These are phyloP conservation scores for Cladosporium oxysporum DNA, from an alignment of 2,329 filamentous ascomycete species.

Conservation along the genomic window DNA sequence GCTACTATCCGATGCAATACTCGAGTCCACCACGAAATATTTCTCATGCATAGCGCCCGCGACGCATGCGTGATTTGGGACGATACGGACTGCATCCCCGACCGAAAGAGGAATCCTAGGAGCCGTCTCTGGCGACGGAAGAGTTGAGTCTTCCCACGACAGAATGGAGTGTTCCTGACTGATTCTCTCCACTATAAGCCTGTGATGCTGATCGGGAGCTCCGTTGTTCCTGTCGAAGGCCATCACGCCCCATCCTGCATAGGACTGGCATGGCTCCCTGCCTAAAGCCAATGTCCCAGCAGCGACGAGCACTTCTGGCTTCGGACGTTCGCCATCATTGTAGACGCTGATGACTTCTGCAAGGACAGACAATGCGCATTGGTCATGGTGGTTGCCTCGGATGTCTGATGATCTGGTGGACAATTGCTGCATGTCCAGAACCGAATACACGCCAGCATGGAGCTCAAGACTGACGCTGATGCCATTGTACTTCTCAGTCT, in stretches of 20 bases:
- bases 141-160: background rate
- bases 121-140: background rate
- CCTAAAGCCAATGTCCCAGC: constrained; percentile 70
- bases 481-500: background rate
- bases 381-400: constrained; percentile 68
- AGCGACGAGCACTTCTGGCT: constrained; percentile 67
- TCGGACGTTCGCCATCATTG: constrained; percentile 47
- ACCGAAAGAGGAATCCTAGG: background rate
- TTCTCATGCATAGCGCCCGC: constrained; percentile 53
- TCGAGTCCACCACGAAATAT: background rate
- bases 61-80: constrained; percentile 81
- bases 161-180: background rate
- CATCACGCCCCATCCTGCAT: constrained; percentile 70
- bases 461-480: background rate
- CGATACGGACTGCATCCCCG: constrained; percentile 69
- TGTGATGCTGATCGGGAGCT: constrained; percentile 35
- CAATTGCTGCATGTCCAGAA: constrained; percentile 45
- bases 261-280: constrained; percentile 70
- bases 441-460: background rate
- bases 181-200: background rate
- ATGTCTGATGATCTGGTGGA: constrained; percentile 63
- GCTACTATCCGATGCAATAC: background rate
- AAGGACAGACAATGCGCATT: constrained; percentile 67
- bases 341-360: constrained; percentile 72
- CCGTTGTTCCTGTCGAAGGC: constrained; percentile 59